Evolutionary conservation across 2,329 filamentous ascomycete genomes (phyloP).

Genomic region (Fusarium clavum): DNA sequence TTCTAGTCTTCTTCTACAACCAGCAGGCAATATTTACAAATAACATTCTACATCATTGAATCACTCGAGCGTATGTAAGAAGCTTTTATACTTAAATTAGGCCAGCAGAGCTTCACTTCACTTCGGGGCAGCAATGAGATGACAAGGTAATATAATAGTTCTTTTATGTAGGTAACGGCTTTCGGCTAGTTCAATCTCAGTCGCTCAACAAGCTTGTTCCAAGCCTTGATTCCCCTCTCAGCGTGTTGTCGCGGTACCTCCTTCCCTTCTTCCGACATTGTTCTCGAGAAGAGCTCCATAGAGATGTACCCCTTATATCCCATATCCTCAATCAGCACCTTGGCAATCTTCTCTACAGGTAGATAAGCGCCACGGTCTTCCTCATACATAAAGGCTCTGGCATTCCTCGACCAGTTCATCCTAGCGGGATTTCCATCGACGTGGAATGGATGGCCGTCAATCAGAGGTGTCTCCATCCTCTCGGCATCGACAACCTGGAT

Average conservation of each 20-base stretch:
- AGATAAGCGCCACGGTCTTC: not conserved
- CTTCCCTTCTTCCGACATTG: conserved; percentile 8
- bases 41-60: not conserved
- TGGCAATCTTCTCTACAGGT: conserved; percentile 4
- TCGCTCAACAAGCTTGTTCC: conserved; percentile 5
- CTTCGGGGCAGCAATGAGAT: not conserved
- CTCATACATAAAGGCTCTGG: conserved; percentile 14
- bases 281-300: conserved; percentile 21
- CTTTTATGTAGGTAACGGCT: not conserved
- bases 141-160: not conserved
- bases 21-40: not conserved
- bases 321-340: conserved; percentile 4
- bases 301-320: conserved; percentile 11
- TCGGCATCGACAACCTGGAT: conserved; percentile 19
- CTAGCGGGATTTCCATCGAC: conserved; percentile 2
- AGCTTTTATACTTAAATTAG: no score
- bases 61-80: not conserved
- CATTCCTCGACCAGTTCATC: conserved; percentile 24
- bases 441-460: conserved; percentile 15
- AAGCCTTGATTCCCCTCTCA: not conserved
- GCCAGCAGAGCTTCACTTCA: not conserved
- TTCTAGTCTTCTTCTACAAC: not conserved
- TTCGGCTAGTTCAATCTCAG: not conserved
- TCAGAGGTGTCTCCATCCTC: not conserved
- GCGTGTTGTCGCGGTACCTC: conserved; percentile 6